Evolutionary conservation across 306 rosid species (phyloP).

Genomic region (Castanopsis chinensis): DNA sequence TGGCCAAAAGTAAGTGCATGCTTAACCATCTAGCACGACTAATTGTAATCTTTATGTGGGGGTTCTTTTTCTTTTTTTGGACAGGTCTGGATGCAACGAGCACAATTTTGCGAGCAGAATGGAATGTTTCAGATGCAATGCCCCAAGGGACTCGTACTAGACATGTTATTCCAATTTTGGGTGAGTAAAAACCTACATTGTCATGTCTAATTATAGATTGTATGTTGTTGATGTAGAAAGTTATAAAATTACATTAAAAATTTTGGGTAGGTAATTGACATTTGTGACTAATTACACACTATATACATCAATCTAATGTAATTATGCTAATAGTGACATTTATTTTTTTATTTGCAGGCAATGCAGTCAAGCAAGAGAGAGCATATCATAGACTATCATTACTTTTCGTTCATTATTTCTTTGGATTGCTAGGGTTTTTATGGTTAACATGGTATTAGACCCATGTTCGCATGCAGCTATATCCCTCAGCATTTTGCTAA

Average conservation of each 20-base stretch:
- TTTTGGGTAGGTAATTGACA: too few species aligned
- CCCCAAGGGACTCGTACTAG: constrained; percentile 84
- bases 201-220: too few species aligned
- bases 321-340: background rate
- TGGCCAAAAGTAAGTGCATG: background rate
- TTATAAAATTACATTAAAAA: too few species aligned
- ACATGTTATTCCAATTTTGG: constrained; percentile 34
- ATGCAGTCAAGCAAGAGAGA: constrained; percentile 30
- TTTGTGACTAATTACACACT: too few species aligned
- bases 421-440: constrained; percentile 29
- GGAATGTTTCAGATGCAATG: constrained; percentile 96
- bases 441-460: constrained; percentile 23
- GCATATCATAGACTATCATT: constrained; percentile 20
- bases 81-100: constrained; percentile 91
- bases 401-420: constrained; percentile 35
- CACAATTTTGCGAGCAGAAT: constrained; percentile 97
- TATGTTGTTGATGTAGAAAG: too few species aligned
- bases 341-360: constrained; percentile 36
- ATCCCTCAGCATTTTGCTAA: constrained; percentile 38
- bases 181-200: background rate
- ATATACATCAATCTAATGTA: background rate
- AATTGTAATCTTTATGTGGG: background rate
- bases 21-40: background rate
- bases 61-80: background rate
- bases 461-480: constrained; percentile 30